These are phyloP conservation scores for Amylostereum areolatum DNA, from an alignment of 1,284 basidiomycete species.

Conservation along the genomic window DNA sequence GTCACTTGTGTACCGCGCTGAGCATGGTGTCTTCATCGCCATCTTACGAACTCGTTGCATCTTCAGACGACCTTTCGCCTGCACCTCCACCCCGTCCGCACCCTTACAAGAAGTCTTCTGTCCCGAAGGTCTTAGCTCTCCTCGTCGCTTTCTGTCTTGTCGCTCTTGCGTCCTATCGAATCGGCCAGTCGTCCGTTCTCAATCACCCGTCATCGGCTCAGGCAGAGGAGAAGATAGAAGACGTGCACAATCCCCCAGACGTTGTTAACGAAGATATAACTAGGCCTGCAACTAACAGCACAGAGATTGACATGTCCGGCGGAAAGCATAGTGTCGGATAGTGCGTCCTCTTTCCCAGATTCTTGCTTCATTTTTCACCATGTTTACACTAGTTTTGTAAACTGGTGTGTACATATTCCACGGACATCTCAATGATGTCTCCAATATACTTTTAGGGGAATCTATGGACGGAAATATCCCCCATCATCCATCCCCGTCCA, in stretches of 20 bases:
- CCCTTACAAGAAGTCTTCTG: slow-evolving; percentile 7
- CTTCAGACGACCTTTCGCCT: slow-evolving; percentile 7
- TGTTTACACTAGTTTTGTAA: slow-evolving; percentile 54
- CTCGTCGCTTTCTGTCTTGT: slow-evolving; percentile 29
- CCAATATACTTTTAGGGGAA: slow-evolving; percentile 59
- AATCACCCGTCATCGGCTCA: slow-evolving; percentile 7
- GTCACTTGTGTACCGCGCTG: no score
- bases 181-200: slow-evolving; percentile 35
- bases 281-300: slow-evolving; percentile 13
- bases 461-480: slow-evolving; percentile 86
- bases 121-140: slow-evolving; percentile 18
- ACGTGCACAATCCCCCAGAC: slow-evolving; percentile 6
- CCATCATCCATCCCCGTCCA: slow-evolving; percentile 76
- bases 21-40: slow-evolving; percentile 5
- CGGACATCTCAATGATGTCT: slow-evolving; percentile 15
- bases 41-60: slow-evolving; percentile 21
- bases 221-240: no score
- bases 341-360: slow-evolving; percentile 37
- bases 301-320: slow-evolving; percentile 20
- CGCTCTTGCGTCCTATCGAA: slow-evolving; percentile 37
- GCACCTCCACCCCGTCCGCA: slow-evolving; percentile 5
- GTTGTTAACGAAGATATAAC: slow-evolving; percentile 10
- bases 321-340: slow-evolving; percentile 76
- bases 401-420: slow-evolving; percentile 44
- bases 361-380: slow-evolving; percentile 4